phyloP scores from a whole-genome alignment of 2,329 filamentous ascomycete genomes.

The Phyllosticta capitalensis region DNA sequence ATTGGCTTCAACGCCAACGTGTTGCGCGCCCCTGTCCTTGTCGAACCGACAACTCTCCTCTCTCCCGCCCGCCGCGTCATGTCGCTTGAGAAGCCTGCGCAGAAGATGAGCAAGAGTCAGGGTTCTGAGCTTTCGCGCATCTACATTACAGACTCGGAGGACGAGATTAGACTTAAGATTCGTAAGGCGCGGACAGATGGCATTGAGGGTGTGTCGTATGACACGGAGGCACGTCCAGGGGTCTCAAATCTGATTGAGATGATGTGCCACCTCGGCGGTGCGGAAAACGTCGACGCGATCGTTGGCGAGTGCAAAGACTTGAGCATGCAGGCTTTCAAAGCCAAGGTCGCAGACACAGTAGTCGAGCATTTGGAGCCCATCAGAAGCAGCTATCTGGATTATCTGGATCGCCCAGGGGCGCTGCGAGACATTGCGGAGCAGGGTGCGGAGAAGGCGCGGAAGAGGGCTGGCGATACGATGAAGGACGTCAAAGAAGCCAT shows the following conservation, averaged over 20 bases:
- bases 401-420: constrained; percentile 40
- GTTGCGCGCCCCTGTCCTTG: constrained; percentile 56
- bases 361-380: constrained; percentile 45
- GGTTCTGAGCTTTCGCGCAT: constrained; percentile 64
- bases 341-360: constrained; percentile 51
- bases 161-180: constrained; percentile 60
- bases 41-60: constrained; percentile 36
- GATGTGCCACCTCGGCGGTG: constrained; percentile 55
- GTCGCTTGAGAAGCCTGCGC: constrained; percentile 67
- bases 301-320: constrained; percentile 35
- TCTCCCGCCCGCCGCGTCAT: constrained; percentile 79
- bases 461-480: constrained; percentile 49
- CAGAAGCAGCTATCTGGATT: constrained; percentile 45
- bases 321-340: constrained; percentile 53
- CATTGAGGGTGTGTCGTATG: constrained; percentile 57
- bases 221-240: constrained; percentile 60
- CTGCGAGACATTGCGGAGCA: constrained; percentile 49
- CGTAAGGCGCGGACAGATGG: constrained; percentile 69
- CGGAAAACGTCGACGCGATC: constrained; percentile 33
- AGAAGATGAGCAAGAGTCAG: constrained; percentile 95
- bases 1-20: constrained; percentile 76
- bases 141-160: constrained; percentile 62
- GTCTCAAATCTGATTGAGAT: constrained; percentile 82
- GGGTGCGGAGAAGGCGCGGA: constrained; percentile 52
- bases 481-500: constrained; percentile 10